Base-by-base conservation (phyloP, 495 filamentous ascomycete species). In the Penicillium desertorum region DNA sequence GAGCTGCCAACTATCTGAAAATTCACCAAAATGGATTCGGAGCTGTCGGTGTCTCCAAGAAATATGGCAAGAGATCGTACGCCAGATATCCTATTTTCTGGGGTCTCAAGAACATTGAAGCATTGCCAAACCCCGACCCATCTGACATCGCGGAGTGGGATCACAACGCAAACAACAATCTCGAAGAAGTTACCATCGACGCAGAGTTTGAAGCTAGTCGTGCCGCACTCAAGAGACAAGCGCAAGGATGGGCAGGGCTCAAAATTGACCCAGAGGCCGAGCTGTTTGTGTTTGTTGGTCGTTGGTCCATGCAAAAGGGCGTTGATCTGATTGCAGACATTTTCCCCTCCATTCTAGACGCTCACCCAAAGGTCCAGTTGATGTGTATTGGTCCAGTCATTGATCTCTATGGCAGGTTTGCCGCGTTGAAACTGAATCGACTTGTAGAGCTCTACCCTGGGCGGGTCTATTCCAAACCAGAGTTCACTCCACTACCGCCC, bases 271-370 rank as follows among this genome's bases (percentile, higher is more conserved):
- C 87, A 9, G 77, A 83, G 22, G 88, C 88, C 8, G 86, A 91
- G 57, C 77, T 91, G 7, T 80, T 91, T 58, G 88, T 90, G 5
- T 91, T 91, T 63, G 88, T 91, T 36, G 88, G 88, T 48, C 82
- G 88, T 36, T 91, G 88, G 88, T 88, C 84, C 5, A 83, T 86
- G 76, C 88, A 91, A 64, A 91, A 90, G 68, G 88, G 88, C 54
- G 77, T 91, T 50, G 88, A 91, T 69, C 75, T 90, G n/a, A 90
- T 91, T 60, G 88, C 88, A 27, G 88, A 91, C 62, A 82, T 89
- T n/a, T 86, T 90, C 71, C 86, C 88, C 34, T 79, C 83, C 34
- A 78, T 91, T 52, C 71, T 91, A 19, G 85, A 90, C 56, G 76
- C 85, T 57, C 78, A 85, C 58, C 79, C 81, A n/a, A 84, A 84